Evolutionary conservation across 164 flowering plant species (phyloP).

Genomic region (Cinnamomum chago): DNA sequence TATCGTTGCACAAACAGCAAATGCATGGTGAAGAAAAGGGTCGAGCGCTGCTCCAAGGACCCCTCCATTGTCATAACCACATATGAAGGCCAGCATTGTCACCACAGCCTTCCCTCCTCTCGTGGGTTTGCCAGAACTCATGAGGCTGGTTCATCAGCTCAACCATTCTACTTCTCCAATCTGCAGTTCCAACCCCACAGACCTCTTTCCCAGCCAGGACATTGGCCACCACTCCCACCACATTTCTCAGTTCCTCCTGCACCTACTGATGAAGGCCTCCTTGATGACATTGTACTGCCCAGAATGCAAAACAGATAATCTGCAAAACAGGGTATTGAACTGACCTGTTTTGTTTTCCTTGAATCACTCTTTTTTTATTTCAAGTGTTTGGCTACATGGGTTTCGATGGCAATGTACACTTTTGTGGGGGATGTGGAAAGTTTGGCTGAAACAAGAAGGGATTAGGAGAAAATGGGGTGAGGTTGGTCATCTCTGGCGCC

Average conservation of each 20-base stretch:
- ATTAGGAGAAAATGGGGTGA: too few relatives aligned
- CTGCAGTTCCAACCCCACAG: constrained; percentile 24
- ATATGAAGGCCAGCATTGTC: constrained; percentile 93
- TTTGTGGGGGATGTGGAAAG: too few relatives aligned
- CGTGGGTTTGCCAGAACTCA: constrained; percentile 4
- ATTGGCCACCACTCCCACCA: constrained; percentile 8
- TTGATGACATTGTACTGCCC: constrained; percentile 71
- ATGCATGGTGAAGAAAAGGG: constrained; percentile 92
- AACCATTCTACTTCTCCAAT: constrained; percentile 31
- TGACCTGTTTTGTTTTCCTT: too few relatives aligned
- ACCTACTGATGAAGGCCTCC: constrained; percentile 52
- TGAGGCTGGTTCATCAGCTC: constrained; percentile 9
- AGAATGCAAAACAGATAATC: constrained; percentile 47
- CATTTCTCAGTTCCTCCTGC: background rate
- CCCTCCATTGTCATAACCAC: constrained; percentile 78
- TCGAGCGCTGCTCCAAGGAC: constrained; percentile 74
- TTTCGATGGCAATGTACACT: too few relatives aligned
- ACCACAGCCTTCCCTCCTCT: constrained; percentile 45
- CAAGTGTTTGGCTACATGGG: too few relatives aligned
- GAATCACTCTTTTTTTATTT: too few relatives aligned
- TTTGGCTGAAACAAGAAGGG: too few relatives aligned
- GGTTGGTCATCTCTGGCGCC: too few relatives aligned
- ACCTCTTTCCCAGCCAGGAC: constrained; percentile 14
- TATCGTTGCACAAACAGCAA: constrained; percentile 85
- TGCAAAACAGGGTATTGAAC: too few relatives aligned